Evolutionary conservation across 2,329 filamentous ascomycete genomes (phyloP).

Genomic region (Penicillium sp.): DNA sequence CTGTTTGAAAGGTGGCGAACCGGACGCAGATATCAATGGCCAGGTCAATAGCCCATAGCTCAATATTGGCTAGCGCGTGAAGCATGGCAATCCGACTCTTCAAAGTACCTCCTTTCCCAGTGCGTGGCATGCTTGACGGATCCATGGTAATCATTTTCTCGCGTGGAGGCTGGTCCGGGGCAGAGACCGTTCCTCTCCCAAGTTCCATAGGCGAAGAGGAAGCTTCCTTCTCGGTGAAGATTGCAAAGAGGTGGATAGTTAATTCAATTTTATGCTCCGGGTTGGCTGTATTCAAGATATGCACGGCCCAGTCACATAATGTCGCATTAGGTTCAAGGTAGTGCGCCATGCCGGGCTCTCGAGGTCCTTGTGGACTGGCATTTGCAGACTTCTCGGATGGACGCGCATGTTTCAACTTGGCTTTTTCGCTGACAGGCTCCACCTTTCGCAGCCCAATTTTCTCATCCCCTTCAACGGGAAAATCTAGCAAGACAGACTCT

Average conservation of each 20-base stretch:
- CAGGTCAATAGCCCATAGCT: constrained; percentile 47
- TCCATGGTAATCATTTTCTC: constrained; percentile 38
- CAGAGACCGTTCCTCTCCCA: constrained; percentile 33
- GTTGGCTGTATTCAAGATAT: constrained; percentile 43
- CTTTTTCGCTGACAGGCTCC: constrained; percentile 44
- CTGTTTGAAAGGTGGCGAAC: constrained; percentile 43
- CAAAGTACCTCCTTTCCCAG: constrained; percentile 40
- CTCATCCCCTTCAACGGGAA: constrained; percentile 22
- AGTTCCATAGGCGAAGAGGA: constrained; percentile 41
- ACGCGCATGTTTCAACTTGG: constrained; percentile 40
- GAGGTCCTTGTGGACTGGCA: constrained; percentile 6
- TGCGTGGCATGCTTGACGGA: constrained; percentile 39
- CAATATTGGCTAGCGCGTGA: constrained; percentile 46
- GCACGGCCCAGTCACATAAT: constrained; percentile 46
- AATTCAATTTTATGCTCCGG: constrained; percentile 47
- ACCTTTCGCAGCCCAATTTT: constrained; percentile 28
- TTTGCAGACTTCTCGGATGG: constrained; percentile 10
- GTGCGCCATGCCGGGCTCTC: constrained; percentile 13
- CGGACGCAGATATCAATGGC: constrained; percentile 46
- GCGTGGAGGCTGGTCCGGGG: constrained; percentile 41
- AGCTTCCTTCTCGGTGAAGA: constrained; percentile 38
- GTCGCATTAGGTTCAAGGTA: constrained; percentile 41
- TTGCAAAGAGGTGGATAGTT: constrained; percentile 41
- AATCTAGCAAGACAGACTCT: constrained; percentile 33
- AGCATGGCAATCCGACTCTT: constrained; percentile 46